Evolutionary conservation across 331 rosid species (phyloP).

Genomic region (Quercus tomentella): DNA sequence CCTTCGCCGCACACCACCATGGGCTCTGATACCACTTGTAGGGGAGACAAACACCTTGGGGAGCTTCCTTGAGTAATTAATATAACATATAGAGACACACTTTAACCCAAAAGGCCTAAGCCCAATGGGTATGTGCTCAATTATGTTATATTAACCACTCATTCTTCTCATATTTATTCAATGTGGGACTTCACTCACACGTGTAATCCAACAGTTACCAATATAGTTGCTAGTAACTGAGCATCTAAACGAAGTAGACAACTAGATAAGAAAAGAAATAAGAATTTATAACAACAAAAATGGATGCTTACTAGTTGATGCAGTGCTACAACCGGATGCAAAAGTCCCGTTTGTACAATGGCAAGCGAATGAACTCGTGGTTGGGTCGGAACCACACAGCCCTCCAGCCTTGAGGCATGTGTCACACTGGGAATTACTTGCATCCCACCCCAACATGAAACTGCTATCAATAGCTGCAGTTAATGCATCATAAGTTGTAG

Average conservation of each 20-base stretch:
- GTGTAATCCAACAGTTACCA: too few relatives aligned
- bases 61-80: too few relatives aligned
- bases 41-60: too few relatives aligned
- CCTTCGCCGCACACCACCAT: too few relatives aligned
- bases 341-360: neutral
- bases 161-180: too few relatives aligned
- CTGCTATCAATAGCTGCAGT: conserved; percentile 2
- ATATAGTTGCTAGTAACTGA: too few relatives aligned
- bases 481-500: neutral
- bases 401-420: neutral
- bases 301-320: neutral
- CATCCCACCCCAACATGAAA: conserved; percentile 14
- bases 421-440: neutral
- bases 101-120: too few relatives aligned
- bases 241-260: neutral
- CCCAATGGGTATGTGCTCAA: too few relatives aligned
- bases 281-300: neutral
- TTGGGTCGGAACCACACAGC: neutral
- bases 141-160: too few relatives aligned
- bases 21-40: too few relatives aligned
- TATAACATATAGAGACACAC: too few relatives aligned
- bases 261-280: neutral
- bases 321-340: neutral
- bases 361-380: neutral
- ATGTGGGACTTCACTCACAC: too few relatives aligned